Base-by-base conservation (phyloP, 257 asterid species). In the Rauvolfia tetraphylla region DNA sequence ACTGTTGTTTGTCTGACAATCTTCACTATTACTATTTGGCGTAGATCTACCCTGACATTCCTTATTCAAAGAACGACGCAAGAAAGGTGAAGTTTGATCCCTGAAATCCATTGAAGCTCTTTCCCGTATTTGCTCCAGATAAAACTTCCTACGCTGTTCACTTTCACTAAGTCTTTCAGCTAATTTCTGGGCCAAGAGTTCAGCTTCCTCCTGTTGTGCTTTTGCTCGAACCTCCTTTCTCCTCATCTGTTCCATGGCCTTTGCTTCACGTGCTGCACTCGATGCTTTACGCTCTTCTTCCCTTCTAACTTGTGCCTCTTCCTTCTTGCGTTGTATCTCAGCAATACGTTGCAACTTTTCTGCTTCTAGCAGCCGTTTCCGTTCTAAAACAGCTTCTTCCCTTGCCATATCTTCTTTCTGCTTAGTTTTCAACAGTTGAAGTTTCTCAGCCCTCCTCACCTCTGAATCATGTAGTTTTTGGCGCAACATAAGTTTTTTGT, bases 381-480 rank as follows among this genome's bases (percentile, higher is more conserved):
- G 97, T 88, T 91, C 99, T 85, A 91, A 87, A 81, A 95, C 99
- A 76, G 99, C 99, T 86, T 90, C 99, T 91, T 95, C 98, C 84
- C 97, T 89, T 59, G 98, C 98, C 90, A 84, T 87, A 82, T 95
- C 98, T 84, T 95, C 98, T 85, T 90, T 95, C 84, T 93, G 98
- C 76, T 93, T 93, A 76, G 83, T 91, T 85, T 84, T 93, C 83
- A 95, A 85, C 27, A 88, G 85, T 84, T 89, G 98, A 91, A 87
- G 97, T 82, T 95, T 95, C 88, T 91, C 98, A 22, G 98, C 98
- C 83, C 96, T 88, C 86, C 99, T 91, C 86, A 89, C 83, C 83
- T 93, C 98, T 9, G 96, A 95, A 84, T 95, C 99, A 49, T 91
- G 94, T 77, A 84, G 92, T 70, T 95, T 95, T 81, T 92, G 95